Base-by-base conservation (phyloP, 176 grass and related monocot species). In the Panicum miliaceum region DNA sequence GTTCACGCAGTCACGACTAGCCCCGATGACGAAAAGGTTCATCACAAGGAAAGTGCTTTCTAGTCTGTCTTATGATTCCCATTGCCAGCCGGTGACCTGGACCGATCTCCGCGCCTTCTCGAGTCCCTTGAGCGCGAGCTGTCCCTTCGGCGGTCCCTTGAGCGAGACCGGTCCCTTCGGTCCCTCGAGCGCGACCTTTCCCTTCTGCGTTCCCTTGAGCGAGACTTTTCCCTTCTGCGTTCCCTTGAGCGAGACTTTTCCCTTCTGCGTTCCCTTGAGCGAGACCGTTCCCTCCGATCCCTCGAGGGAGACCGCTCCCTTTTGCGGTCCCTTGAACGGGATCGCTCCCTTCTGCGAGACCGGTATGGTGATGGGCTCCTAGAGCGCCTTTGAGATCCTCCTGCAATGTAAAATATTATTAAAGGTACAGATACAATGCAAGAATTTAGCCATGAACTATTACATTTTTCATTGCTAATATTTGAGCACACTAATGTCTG, bases 341-440 rank as follows among this genome's bases (percentile, higher is more conserved):
- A 88, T 6, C 83, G 90, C 40, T 92, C 92, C 71, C 85, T 86
- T 67, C 94, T 83, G 69, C 85, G 95, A 75, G 90, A 63, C 5
- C 45, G 77, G 77, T 52, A 13, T 7, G 83, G 83, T 54, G 81
- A 86, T 67, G 81, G 84, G 34, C 89, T 84, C 59, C 40, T 41
- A 41, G 40, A 41, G 40, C 40, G 40, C 40, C 84, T 84, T 72
- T 84, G 19, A 56, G 81, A 84, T 52, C 75, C 85, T 74, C 89
- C 85, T 86, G 81, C 45, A 76, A 68, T 80, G n/a, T 19, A 53
- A n/a, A 80, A 34, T 67, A 2, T 65, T 12, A 40, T 29, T 51
- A 43, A 48, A 84, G 7, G 66, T 20, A 5, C 20, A 34, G 46
- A 34, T 60, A 48, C 25, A 59, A 83, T 71, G 1, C 53, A 26